Conservation (phyloP, 2,329 filamentous ascomycete genomes). For the Sporothrix protearum region DNA sequence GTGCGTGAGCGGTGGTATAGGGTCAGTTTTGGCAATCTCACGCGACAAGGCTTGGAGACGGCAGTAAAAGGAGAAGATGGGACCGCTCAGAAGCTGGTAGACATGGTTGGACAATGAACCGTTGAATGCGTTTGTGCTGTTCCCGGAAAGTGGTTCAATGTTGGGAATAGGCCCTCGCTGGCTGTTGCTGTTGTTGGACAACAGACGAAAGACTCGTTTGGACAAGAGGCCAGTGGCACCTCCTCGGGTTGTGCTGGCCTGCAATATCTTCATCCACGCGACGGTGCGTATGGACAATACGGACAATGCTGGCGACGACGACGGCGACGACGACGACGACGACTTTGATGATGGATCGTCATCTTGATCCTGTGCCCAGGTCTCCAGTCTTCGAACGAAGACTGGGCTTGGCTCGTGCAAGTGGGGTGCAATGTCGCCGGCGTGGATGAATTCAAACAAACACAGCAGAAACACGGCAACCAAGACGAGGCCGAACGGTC, state of each 20-base stretch:
- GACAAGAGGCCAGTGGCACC: not conserved
- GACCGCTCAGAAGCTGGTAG: slow-evolving; percentile 6
- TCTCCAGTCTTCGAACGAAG: not conserved
- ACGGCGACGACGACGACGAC: not conserved
- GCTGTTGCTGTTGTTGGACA: not conserved
- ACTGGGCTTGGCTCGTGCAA: not conserved
- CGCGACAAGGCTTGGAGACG: slow-evolving; percentile 11
- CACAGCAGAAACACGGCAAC: not conserved
- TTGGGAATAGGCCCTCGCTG: not conserved
- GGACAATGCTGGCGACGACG: too few species aligned
- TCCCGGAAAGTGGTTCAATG: not conserved
- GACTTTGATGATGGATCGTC: not conserved
- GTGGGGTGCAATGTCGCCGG: not conserved
- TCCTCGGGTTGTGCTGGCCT: not conserved
- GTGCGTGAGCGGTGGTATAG: slow-evolving; percentile 15
- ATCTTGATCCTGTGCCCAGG: not conserved
- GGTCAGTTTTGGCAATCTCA: slow-evolving; percentile 7
- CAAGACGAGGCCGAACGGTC: not conserved
- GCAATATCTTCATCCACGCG: not conserved
- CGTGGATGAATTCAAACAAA: not conserved
- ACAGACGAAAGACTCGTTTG: not conserved
- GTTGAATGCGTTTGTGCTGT: not conserved
- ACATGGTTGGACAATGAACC: not conserved
- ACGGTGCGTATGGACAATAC: not conserved
- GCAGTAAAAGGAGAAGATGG: slow-evolving; percentile 16